phyloP scores from a whole-genome alignment of 1,139 yeast genomes.

The Chernovozyma aurita region DNA sequence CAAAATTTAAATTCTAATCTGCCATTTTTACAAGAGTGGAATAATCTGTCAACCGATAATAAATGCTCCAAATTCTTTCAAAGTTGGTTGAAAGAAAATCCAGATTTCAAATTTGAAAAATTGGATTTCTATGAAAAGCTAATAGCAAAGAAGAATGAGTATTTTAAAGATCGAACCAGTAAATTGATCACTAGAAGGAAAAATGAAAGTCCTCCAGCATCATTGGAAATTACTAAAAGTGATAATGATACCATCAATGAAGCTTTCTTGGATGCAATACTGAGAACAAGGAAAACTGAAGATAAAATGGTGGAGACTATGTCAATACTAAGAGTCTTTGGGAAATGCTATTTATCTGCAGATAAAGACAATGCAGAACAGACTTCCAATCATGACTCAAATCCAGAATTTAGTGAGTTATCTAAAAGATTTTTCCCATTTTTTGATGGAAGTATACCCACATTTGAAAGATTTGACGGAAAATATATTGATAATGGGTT shows the following conservation, averaged over 20 bases:
- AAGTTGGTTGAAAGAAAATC: conserved; percentile 15
- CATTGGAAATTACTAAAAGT: conserved; percentile 11
- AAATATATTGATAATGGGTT: conserved; percentile 6
- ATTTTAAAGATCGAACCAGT: conserved; percentile 11
- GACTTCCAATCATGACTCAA: conserved; percentile 7
- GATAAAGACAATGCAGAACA: conserved; percentile 1
- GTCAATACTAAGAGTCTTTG: conserved; percentile 29
- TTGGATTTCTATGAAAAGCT: conserved; percentile 25
- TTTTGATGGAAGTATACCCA: conserved; percentile 22
- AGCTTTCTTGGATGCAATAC: conserved; percentile 14
- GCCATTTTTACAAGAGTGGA: conserved; percentile 10
- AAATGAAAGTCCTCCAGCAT: conserved; percentile 6
- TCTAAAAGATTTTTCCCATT: conserved; percentile 29
- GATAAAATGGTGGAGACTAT: conserved; percentile 36
- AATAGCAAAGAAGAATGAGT: conserved; percentile 19
- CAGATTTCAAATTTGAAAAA: conserved; percentile 23
- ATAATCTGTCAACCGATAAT: conserved; percentile 15
- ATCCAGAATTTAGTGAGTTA: conserved; percentile 13
- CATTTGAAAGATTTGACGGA: conserved; percentile 13
- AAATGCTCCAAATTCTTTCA: conserved; percentile 29
- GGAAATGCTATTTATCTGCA: conserved; percentile 29
- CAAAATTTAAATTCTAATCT: neutral
- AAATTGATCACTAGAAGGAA: conserved; percentile 9
- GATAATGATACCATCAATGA: conserved; percentile 19
- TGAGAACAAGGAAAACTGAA: conserved; percentile 16